Evolutionary conservation across 2,329 filamentous ascomycete genomes (phyloP), one percentile per base, ranked within the genome.

Genomic region (Cercospora brassicicola): DNA sequence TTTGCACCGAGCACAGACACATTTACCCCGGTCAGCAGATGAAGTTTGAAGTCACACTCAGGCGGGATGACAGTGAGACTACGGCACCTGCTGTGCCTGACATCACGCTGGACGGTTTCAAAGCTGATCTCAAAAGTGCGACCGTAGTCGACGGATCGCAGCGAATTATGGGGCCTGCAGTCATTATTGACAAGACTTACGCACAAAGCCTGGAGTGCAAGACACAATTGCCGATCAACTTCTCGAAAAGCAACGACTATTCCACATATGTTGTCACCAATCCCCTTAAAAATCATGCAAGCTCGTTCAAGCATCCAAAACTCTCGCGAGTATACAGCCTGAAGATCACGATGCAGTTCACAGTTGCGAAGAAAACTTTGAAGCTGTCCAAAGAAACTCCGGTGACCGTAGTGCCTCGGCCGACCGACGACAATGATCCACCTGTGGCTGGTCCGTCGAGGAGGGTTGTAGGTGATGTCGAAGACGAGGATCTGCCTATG

Each of bases 301-400:
- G 64, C 55, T 70, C 69, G 3, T 73, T 73, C 63, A 61, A 42
- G 10, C 69, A 73, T 48, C 59, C 64, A 18, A 68, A 70, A 30
- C 26, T 71, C 13, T 66, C 68, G 18, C 64, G 71, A 26, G 39
- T 53, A 11, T 73, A 73, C 48, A 45, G 55, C 6, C 18, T 73
- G n/a, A 66, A 65, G 15, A 56, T 73, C 28, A 45, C 62, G 2
- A 67, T 71, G 68, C 60, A 67, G 15, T 61, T 73, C 39, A 71
- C 62, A 30, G 48, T 71, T 13, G 69, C 64, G 10, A 67, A 68
- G 45, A 64, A 70, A 33, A 65, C 13, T 8, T 60, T 70, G 9
- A 67, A 66, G 53, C 48, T 73, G 2, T 63, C 56, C 1, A 64
- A 62, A n/a, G 65, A 69, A 20, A 67, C 66, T 59, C 64, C 66